These are phyloP conservation scores for Eucalyptus urophylla DNA, from an alignment of 345 rosid species.

Conservation along the genomic window DNA sequence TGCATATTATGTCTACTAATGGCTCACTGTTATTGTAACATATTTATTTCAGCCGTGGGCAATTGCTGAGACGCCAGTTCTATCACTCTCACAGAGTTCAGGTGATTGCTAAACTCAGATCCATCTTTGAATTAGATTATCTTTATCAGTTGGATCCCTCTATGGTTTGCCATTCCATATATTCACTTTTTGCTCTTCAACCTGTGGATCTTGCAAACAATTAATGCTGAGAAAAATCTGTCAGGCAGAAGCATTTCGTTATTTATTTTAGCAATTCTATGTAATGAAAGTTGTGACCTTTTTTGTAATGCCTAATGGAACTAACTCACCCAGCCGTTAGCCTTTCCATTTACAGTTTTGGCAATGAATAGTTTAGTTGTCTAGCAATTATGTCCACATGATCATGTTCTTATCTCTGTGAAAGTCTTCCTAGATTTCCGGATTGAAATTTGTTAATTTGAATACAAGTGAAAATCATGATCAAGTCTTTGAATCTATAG, in stretches of 20 bases:
- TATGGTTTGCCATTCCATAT: background rate
- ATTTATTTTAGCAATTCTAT: background rate
- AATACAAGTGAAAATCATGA: background rate
- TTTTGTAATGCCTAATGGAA: background rate
- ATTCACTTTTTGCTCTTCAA: background rate
- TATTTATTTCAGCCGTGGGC: slow-evolving; percentile 45
- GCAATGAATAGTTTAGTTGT: background rate
- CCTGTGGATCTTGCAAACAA: background rate
- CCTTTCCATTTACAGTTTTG: background rate
- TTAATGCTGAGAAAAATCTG: background rate
- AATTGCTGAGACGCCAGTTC: slow-evolving; percentile 72
- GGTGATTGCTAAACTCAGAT: slow-evolving; percentile 26
- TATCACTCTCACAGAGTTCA: slow-evolving; percentile 96
- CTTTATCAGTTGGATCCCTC: background rate
- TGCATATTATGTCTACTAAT: background rate
- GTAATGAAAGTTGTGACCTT: background rate
- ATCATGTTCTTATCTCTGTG: background rate
- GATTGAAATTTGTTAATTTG: background rate
- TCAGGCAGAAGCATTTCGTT: background rate
- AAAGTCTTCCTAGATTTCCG: background rate
- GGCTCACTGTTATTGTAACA: background rate
- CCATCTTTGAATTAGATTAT: background rate
- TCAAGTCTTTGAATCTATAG: background rate
- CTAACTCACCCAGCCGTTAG: background rate
- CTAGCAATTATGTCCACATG: background rate